A percentile compares a stretch with the other conserved stretches of the same genome.
Conservation (phyloP, 352 stramenopile genomes). For the Pseudoperonospora humuli region DNA sequence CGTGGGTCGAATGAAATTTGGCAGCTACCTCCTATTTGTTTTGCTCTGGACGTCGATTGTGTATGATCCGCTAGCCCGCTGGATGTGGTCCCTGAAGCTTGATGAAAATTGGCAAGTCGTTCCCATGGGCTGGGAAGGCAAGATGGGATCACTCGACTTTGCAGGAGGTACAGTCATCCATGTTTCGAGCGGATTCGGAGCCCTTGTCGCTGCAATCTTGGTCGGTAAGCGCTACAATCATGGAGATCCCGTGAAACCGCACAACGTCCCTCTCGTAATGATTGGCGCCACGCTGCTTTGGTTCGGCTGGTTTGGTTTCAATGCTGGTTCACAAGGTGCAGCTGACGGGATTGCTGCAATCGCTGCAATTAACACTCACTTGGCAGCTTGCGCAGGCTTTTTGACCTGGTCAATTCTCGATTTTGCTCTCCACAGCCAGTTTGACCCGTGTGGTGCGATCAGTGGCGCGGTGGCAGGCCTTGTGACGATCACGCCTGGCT, state of each 20-base stretch:
- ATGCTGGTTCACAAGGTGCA: conserved; percentile 51
- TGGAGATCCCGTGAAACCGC: conserved; percentile 51
- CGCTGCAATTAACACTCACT: conserved; percentile 64
- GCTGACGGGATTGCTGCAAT: conserved; percentile 57
- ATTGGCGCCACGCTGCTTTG: conserved; percentile 65
- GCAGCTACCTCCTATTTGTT: conserved; percentile 64
- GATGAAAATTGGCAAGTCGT: conserved; percentile 37
- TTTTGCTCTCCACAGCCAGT: conserved; percentile 41
- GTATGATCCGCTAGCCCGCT: conserved; percentile 79
- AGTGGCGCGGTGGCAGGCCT: conserved; percentile 59
- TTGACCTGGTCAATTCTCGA: conserved; percentile 60
- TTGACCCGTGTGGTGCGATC: conserved; percentile 53
- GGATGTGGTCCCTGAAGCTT: conserved; percentile 73
- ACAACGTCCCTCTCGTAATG: conserved; percentile 81
- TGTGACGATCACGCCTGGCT: conserved; percentile 61
- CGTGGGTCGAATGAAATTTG: conserved; percentile 80
- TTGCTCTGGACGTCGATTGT: conserved; percentile 73
- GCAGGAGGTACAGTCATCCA: conserved; percentile 79
- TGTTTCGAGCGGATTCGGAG: conserved; percentile 66
- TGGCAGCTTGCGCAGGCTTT: conserved; percentile 49
- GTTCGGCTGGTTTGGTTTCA: conserved; percentile 84
- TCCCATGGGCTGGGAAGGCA: conserved; percentile 50
- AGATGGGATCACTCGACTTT: conserved; percentile 72
- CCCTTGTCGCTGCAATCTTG: conserved; percentile 54
- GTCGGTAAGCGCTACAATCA: conserved; percentile 71